A percentile compares a stretch with the other conserved stretches of the same genome.
These are phyloP conservation scores for Erigeron philadelphicus DNA, from an alignment of 140 eudicot genomes.

Conservation along the genomic window DNA sequence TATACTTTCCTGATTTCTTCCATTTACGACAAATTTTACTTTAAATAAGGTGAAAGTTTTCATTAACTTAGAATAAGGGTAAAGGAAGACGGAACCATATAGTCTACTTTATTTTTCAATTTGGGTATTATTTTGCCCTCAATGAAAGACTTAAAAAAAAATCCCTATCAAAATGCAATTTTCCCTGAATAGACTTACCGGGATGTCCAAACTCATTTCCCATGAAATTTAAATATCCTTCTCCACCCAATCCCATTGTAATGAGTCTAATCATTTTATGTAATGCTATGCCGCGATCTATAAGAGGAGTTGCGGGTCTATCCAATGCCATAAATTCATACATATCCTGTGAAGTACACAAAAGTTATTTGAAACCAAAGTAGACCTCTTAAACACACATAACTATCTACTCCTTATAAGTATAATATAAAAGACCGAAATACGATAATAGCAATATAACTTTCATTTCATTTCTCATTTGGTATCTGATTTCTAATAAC, in stretches of 20 bases:
- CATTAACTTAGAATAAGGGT: too few species aligned
- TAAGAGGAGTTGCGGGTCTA: slow-evolving; percentile 81
- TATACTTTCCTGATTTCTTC: too few species aligned
- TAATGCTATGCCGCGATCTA: slow-evolving; percentile 96
- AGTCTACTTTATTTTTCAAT: too few species aligned
- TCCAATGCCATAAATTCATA: slow-evolving; percentile 98
- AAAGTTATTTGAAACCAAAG: slow-evolving; percentile 8
- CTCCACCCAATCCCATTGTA: slow-evolving; percentile 98
- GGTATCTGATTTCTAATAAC: background rate
- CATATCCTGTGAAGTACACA: slow-evolving; percentile 76
- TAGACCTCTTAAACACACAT: background rate
- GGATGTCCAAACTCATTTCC: slow-evolving; percentile 99
- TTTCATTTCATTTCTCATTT: background rate
- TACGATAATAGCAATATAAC: background rate
- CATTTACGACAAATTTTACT: too few species aligned
- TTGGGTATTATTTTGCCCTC: too few species aligned
- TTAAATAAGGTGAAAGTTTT: too few species aligned
- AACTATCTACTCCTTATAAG: background rate
- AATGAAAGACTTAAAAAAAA: too few species aligned
- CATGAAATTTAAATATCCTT: slow-evolving; percentile 95
- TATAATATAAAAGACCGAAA: background rate
- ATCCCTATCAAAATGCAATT: too few species aligned
- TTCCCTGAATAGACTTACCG: slow-evolving; percentile 38
- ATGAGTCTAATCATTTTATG: slow-evolving; percentile 96
- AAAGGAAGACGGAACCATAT: too few species aligned